Percentiles rank a stretch among this genome's conserved stretches.
These are phyloP conservation scores for Histomonas meleagridis DNA, from an alignment of 208 protist species.

Conservation along the genomic window DNA sequence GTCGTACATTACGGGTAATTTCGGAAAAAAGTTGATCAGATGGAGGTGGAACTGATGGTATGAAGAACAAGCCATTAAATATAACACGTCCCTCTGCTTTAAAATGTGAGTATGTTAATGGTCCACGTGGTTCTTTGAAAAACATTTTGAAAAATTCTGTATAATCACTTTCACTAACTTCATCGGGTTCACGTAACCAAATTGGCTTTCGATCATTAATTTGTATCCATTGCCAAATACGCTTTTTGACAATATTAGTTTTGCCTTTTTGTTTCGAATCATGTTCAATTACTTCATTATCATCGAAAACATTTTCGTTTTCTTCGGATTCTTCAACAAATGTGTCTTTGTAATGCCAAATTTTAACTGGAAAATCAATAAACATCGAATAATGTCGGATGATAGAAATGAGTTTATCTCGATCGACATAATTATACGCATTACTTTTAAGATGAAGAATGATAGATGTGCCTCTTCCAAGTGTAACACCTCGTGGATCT, in stretches of 20 bases:
- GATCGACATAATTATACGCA: conserved; percentile 78
- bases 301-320: conserved; percentile 61
- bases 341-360: neutral
- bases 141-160: conserved; percentile 91
- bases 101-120: conserved; percentile 88
- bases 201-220: conserved; percentile 95
- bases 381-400: conserved; percentile 1
- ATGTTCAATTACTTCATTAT: conserved; percentile 6
- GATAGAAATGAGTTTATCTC: conserved; percentile 35
- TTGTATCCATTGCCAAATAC: conserved; percentile 66
- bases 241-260: conserved; percentile 62
- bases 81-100: conserved; percentile 82
- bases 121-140: conserved; percentile 74
- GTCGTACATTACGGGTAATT: conserved; percentile 56
- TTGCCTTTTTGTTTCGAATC: conserved; percentile 42
- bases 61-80: conserved; percentile 88
- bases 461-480: conserved; percentile 86
- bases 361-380: conserved; percentile 25
- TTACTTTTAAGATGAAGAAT: conserved; percentile 86
- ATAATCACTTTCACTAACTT: conserved; percentile 94
- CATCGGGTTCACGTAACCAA: conserved; percentile 77
- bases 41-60: conserved; percentile 71
- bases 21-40: conserved; percentile 70
- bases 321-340: neutral
- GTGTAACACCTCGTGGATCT: conserved; percentile 67